Evolutionary conservation across 1,139 yeast genomes (phyloP).

Genomic region (Taphrina betulina): DNA sequence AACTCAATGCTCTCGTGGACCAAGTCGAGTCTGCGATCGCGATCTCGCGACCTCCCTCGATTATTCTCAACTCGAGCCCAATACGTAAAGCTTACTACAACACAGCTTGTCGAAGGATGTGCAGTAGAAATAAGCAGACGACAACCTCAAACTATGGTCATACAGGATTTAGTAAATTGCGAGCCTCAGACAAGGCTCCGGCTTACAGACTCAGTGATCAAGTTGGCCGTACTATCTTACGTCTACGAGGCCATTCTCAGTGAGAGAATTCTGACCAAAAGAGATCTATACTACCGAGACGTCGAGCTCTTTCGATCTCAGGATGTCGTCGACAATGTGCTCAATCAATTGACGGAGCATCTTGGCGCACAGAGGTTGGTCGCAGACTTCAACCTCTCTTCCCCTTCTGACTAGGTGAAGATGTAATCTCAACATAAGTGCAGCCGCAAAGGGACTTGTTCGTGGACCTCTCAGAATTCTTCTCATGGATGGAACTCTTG

Average conservation of each 20-base stretch:
- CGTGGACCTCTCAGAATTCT: constrained; percentile 47
- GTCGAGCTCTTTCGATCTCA: constrained; percentile 58
- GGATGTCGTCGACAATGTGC: constrained; percentile 47
- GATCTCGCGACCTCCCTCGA: too few species aligned
- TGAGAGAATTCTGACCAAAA: constrained; percentile 32
- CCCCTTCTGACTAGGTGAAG: constrained; percentile 1
- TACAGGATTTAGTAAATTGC: too few species aligned
- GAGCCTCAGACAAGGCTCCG: too few species aligned
- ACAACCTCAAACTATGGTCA: too few species aligned
- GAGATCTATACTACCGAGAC: constrained; percentile 68
- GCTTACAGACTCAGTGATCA: too few species aligned
- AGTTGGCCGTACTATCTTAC: constrained; percentile 8
- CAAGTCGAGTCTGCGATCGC: too few species aligned
- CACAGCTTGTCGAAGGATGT: too few species aligned
- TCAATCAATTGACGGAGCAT: constrained; percentile 45
- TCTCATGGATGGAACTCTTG: constrained; percentile 36
- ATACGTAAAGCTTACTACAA: too few species aligned
- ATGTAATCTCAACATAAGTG: constrained; percentile 51
- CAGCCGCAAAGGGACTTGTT: constrained; percentile 65
- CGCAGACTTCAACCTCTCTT: constrained; percentile 31
- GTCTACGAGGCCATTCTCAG: constrained; percentile 18
- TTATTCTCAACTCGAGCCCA: too few species aligned
- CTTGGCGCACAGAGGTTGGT: constrained; percentile 41
- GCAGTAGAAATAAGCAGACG: too few species aligned
- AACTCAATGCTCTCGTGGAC: too few species aligned